phyloP scores from a whole-genome alignment of 2,329 filamentous ascomycete genomes.

The Ceratocystis harringtonii region DNA sequence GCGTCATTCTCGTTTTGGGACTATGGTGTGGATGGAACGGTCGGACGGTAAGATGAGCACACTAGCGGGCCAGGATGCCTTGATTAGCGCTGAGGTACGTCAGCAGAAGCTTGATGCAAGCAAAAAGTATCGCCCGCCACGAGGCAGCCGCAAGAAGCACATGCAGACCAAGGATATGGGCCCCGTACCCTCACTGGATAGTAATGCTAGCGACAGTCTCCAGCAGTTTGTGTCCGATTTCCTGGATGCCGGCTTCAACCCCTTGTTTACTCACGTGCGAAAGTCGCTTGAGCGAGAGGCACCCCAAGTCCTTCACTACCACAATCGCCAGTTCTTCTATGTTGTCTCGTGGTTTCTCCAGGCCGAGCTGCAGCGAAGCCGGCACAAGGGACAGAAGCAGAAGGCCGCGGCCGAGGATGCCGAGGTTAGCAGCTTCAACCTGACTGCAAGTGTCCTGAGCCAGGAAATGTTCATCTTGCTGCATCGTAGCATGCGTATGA shows the following conservation, averaged over 20 bases:
- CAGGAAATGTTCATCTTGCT: constrained; percentile 90
- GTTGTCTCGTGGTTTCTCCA: constrained; percentile 83
- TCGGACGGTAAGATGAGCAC: constrained; percentile 73
- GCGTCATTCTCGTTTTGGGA: constrained; percentile 85
- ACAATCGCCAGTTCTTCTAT: constrained; percentile 81
- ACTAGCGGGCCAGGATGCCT: constrained; percentile 73
- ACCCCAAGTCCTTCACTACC: constrained; percentile 60
- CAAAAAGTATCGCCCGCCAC: constrained; percentile 81
- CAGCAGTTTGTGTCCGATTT: constrained; percentile 82
- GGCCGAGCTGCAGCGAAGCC: constrained; percentile 62
- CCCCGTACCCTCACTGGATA: constrained; percentile 51
- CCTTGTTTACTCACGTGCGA: constrained; percentile 68
- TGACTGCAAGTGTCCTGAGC: constrained; percentile 78
- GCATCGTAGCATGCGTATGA: constrained; percentile 65
- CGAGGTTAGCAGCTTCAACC: constrained; percentile 60
- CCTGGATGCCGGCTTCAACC: constrained; percentile 89
- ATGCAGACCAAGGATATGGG: constrained; percentile 62
- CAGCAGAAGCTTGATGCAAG: constrained; percentile 79
- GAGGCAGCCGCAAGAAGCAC: constrained; percentile 44
- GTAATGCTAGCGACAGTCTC: constrained; percentile 60
- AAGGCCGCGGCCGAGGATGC: constrained; percentile 25
- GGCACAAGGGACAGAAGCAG: constrained; percentile 37
- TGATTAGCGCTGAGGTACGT: constrained; percentile 56
- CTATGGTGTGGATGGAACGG: constrained; percentile 91
- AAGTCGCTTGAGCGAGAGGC: constrained; percentile 84